Base-by-base conservation (phyloP, 345 rosid genomes). In the Mangifera indica region DNA sequence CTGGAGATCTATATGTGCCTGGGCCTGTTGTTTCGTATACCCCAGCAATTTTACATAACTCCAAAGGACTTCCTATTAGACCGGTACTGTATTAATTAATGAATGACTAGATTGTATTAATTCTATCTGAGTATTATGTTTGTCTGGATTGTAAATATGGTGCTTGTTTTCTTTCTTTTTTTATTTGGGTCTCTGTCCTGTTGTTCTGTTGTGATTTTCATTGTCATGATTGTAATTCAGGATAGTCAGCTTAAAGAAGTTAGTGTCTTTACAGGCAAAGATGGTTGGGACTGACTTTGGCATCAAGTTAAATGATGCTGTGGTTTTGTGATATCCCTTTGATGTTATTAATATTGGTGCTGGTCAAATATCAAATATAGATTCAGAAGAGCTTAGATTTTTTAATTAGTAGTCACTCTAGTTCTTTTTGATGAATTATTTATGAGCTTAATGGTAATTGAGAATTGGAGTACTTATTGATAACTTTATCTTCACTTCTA, bases 21-120 rank as follows among this genome's bases (percentile, higher is more conserved):
- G 76, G 71, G 48, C 78, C 83, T 52, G 80, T 71, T 56, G 64
- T 78, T 58, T 81, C 86, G 44, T 76, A 74, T 60, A 63, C 79
- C 58, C 89, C 91, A 48, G 95, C 93, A 46, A 26, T 67, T 46
- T 81, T 67, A 75, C 86, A 86, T 74, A 94, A 94, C 74, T 76
- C 97, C 67, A 94, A 94, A 80, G 98, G 98, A 80, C 91, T 94
- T 78, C 98, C 98, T 63, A 67, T 91, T 25, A 87, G 97, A 78
- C 85, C 55, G 87, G 98, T 90, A 87, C 66, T 67, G 60, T 56
- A 13, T 52, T 21, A 34, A 15, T 20, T n/a, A 12, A 9, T 5
- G 11, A 66, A 17, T 29, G 24, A 15, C 25, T 44, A 26, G 12
- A 69, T n/a, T 3, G 9, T 42, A 44, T 57, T 60, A 12, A 25